phyloP scores from a whole-genome alignment of 495 filamentous ascomycete species.

The Penicillium simplicissimum region DNA sequence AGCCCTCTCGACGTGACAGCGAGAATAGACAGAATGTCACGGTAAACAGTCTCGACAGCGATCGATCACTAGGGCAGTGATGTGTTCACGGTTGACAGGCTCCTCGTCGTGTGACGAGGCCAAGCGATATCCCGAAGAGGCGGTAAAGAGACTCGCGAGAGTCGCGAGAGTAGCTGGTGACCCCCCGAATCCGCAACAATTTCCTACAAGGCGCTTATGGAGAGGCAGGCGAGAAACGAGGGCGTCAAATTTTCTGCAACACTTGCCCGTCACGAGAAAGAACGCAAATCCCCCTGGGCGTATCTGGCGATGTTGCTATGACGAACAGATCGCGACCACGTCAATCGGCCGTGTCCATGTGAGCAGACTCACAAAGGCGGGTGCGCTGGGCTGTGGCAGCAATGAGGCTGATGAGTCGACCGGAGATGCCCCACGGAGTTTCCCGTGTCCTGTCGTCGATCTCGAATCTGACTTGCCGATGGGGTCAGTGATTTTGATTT shows the following conservation, averaged over 20 bases:
- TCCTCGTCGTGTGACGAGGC: slow-evolving; percentile 27
- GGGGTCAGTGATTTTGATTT: neutral
- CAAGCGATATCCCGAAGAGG: slow-evolving; percentile 20
- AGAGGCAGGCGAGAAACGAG: neutral
- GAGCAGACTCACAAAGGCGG: slow-evolving; percentile 19
- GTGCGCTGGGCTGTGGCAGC: slow-evolving; percentile 3
- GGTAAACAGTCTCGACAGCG: slow-evolving; percentile 2
- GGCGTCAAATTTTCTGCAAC: neutral
- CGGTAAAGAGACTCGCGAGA: slow-evolving; percentile 15
- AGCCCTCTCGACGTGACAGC: slow-evolving; percentile 8
- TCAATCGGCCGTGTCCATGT: slow-evolving; percentile 28
- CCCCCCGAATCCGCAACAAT: neutral
- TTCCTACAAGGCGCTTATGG: neutral
- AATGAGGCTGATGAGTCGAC: slow-evolving; percentile 30
- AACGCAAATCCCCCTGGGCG: neutral
- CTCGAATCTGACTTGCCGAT: slow-evolving; percentile 8
- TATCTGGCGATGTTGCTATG: neutral
- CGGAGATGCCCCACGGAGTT: neutral
- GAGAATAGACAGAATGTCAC: neutral
- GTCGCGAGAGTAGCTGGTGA: neutral
- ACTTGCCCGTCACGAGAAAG: slow-evolving; percentile 17
- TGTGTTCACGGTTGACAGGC: slow-evolving; percentile 27
- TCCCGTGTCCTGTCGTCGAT: slow-evolving; percentile 2
- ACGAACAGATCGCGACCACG: slow-evolving; percentile 29
- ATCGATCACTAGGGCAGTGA: slow-evolving; percentile 19